Evolutionary conservation across 257 asterid species (phyloP), one percentile per base, ranked within the genome.

Genomic region (Capsicum rhomboideum): DNA sequence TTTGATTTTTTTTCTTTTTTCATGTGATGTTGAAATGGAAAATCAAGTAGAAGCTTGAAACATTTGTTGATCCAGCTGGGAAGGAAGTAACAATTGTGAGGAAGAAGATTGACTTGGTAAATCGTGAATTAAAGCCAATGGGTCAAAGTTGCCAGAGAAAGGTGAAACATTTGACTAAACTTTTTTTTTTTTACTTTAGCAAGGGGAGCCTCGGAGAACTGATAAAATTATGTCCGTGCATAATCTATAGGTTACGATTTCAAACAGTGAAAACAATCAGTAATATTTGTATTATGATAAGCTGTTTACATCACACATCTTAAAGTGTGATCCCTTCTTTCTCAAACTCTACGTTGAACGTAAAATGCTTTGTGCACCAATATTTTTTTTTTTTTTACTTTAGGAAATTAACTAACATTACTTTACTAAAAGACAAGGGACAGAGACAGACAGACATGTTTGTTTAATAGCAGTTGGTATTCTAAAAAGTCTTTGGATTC

Each of bases 21-120:
- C 0, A 4, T 50, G 17, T 50, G 6, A 12, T 26, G 17, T 28
- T 63, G 6, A 13, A 64, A 63, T 69, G 85, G 82, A 6, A 78
- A 82, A 87, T 86, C 92, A 89, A 88, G 90, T 87, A 94, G 98
- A 97, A 93, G 83, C 94, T 95, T 64, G 98, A 95, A 87, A 91
- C 86, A 7, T 88, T 95, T 84, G 90, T 87, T 53, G 99, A 95
- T 91, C 99, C 98, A 37, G 91, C 87, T 90, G 90, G 97, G 84
- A 95, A 93, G 82, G 99, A 95, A 87, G 97, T 91, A 2, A 86
- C 91, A 4, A 26, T 81, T 6, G 88, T 95, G 74, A 90, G 99
- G 40, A 93, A 95, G 89, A 91, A 85, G 86, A 87, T 93, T 10
- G 98, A 95, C 82, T 81, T 92, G 82, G 56, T 92, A 55, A 92